A percentile compares a stretch with the other conserved stretches of the same genome.
Evolutionary conservation across 2,329 filamentous ascomycete genomes (phyloP).

Genomic region (Pseudocercospora crystallina): DNA sequence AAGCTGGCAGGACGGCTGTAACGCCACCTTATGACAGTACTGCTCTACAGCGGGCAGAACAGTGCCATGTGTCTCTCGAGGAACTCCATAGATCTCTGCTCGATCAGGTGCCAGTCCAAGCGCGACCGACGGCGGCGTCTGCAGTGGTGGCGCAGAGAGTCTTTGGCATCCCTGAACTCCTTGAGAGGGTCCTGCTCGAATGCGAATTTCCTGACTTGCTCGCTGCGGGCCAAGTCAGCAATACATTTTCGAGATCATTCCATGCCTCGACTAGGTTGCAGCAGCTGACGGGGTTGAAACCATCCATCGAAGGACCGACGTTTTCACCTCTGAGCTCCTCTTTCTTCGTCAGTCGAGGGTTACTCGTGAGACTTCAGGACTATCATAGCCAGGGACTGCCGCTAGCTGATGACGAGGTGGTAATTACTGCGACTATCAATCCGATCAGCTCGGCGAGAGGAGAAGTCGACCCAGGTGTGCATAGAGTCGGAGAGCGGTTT

Average conservation of each 20-base stretch:
- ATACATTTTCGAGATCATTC: slow-evolving; percentile 3
- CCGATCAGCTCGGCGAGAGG: background rate
- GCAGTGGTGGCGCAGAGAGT: slow-evolving; percentile 2
- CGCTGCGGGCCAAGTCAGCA: slow-evolving; percentile 1
- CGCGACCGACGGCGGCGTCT: slow-evolving; percentile 3
- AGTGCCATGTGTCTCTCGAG: background rate
- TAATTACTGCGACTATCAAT: slow-evolving; percentile 1
- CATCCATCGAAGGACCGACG: background rate
- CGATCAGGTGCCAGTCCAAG: background rate
- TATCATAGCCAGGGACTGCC: background rate
- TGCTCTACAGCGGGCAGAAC: no score
- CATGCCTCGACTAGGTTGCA: slow-evolving; percentile 4
- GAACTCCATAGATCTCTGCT: background rate
- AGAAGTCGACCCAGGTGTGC: background rate
- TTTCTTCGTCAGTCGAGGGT: slow-evolving; percentile 8
- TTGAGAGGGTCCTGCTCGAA: slow-evolving; percentile 12
- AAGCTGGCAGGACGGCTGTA: no score
- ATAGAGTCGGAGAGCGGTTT: background rate
- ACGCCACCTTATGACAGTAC: no score
- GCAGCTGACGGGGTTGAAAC: slow-evolving; percentile 1
- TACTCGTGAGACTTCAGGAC: background rate
- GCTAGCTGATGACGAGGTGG: slow-evolving; percentile 1
- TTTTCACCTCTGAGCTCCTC: slow-evolving; percentile 7
- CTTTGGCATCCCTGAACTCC: slow-evolving; percentile 9
- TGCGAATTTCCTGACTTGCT: slow-evolving; percentile 6